Conservation (phyloP, 139 green algal species). For the Coccomyxa sp. region DNA sequence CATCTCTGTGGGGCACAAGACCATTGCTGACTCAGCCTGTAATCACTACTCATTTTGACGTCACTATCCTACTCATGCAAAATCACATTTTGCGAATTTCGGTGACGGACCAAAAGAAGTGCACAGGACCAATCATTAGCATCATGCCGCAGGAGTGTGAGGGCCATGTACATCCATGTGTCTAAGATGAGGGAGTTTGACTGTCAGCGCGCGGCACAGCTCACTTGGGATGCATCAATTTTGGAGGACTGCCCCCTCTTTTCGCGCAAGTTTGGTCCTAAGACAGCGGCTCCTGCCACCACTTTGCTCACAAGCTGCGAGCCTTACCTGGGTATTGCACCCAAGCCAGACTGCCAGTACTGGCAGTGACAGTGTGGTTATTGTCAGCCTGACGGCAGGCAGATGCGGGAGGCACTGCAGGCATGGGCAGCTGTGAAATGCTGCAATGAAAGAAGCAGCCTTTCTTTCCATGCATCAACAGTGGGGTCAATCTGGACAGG, state of each 20-base stretch:
- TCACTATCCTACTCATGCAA: too few species aligned
- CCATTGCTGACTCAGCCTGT: too few species aligned
- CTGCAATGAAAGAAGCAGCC: too few species aligned
- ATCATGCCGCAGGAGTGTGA: not conserved
- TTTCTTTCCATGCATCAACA: too few species aligned
- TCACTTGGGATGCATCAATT: not conserved
- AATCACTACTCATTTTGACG: too few species aligned
- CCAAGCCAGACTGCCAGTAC: not conserved
- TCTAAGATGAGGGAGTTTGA: not conserved
- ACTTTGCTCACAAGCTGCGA: conserved; percentile 1
- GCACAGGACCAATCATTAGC: too few species aligned
- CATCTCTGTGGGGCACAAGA: too few species aligned
- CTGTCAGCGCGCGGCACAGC: not conserved
- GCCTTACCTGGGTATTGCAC: not conserved
- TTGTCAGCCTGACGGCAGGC: not conserved
- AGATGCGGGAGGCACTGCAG: too few species aligned
- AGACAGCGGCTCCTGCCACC: not conserved
- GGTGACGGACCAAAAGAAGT: too few species aligned
- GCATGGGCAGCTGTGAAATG: too few species aligned
- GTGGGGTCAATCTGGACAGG: too few species aligned
- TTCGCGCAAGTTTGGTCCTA: not conserved
- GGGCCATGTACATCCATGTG: not conserved
- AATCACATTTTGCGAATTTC: too few species aligned
- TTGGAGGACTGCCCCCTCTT: conserved; percentile 1
- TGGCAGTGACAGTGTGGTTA: not conserved